phyloP scores from a whole-genome alignment of 768 basidiomycete genomes.

The Holtermanniella nyarrowii region DNA sequence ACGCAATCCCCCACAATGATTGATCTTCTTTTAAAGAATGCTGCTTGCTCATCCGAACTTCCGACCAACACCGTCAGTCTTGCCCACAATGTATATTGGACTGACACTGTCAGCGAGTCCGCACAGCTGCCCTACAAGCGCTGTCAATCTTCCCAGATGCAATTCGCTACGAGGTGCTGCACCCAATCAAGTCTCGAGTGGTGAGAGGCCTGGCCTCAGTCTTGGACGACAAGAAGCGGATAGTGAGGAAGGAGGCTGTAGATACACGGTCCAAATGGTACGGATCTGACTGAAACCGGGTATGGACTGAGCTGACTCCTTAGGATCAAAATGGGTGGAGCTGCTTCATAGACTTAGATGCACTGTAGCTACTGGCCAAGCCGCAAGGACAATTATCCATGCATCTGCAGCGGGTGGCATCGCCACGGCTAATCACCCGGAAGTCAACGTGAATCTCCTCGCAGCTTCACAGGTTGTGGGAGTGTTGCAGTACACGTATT shows the following conservation, averaged over 20 bases:
- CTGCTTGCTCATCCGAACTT: conserved; percentile 5
- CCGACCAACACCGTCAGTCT: not conserved
- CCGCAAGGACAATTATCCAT: no score
- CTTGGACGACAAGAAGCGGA: conserved; percentile 79
- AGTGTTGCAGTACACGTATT: no score
- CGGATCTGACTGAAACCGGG: not conserved
- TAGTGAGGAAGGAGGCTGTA: conserved; percentile 79
- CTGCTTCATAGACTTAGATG: not conserved
- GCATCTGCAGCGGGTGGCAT: no score
- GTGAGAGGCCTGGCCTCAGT: conserved; percentile 62
- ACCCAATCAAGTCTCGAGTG: conserved; percentile 64
- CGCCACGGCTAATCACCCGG: no score
- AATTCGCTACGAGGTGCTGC: conserved; percentile 72
- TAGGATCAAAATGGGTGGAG: not conserved
- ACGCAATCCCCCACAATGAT: conserved; percentile 65
- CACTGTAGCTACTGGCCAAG: no score
- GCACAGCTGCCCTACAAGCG: conserved; percentile 63
- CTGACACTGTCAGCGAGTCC: conserved; percentile 53
- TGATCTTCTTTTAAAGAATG: conserved; percentile 58
- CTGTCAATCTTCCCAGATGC: conserved; percentile 62
- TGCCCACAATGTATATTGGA: not conserved
- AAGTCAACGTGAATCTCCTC: no score
- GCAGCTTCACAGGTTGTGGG: no score
- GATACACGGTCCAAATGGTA: conserved; percentile 53
- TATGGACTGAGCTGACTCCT: not conserved